A percentile compares a stretch with the other conserved stretches of the same genome.
Conservation (phyloP, 2,329 filamentous ascomycete genomes). For the Diaporthe aspalathi region DNA sequence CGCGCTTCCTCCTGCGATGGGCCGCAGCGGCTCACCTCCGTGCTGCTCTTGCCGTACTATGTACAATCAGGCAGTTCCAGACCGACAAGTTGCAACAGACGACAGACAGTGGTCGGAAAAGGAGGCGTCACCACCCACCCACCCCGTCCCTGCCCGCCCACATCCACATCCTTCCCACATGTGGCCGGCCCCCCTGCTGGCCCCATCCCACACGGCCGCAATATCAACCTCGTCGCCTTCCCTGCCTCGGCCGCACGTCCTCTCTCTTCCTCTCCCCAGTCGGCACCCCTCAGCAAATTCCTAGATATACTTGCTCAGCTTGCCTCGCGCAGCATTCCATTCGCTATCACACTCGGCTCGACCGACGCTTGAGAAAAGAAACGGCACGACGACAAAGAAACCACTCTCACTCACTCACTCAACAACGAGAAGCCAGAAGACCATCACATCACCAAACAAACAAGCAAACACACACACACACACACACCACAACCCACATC, state of each 20-base stretch:
- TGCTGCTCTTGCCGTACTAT: background rate
- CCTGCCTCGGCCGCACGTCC: constrained; percentile 18
- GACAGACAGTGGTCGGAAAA: constrained; percentile 20
- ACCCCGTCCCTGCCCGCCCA: constrained; percentile 17
- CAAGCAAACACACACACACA: too few relatives aligned
- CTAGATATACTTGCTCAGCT: constrained; percentile 31
- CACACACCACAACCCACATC: constrained; percentile 21
- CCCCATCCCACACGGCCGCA: background rate
- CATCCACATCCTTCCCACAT: too few relatives aligned
- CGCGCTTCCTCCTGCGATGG: constrained; percentile 28
- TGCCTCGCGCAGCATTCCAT: constrained; percentile 38
- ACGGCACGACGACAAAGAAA: constrained; percentile 2
- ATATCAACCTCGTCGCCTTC: constrained; percentile 24
- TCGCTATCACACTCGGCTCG: constrained; percentile 23
- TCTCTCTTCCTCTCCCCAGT: constrained; percentile 18
- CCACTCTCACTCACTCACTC: background rate
- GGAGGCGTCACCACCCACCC: constrained; percentile 23
- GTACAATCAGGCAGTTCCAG: background rate
- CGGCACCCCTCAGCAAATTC: background rate
- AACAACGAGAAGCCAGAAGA: background rate
- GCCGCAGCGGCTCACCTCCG: constrained; percentile 11
- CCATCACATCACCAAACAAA: constrained; percentile 1
- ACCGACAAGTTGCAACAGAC: background rate
- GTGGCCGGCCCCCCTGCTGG: constrained; percentile 1
- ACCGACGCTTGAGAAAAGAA: constrained; percentile 6